These are phyloP conservation scores for Termitomyces sp. DNA, from an alignment of 768 basidiomycete genomes.

Conservation along the genomic window DNA sequence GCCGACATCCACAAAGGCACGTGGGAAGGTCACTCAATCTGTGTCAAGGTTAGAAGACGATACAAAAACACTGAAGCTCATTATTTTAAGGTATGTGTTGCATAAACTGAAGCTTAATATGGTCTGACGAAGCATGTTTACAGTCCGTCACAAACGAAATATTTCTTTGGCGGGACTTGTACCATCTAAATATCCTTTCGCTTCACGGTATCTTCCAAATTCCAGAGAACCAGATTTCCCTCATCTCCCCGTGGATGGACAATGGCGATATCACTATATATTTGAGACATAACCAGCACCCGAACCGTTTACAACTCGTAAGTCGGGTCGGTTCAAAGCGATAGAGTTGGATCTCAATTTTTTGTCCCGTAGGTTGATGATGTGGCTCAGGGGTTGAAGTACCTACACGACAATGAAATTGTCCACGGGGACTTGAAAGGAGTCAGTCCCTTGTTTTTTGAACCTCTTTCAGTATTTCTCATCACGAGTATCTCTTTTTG, in stretches of 20 bases:
- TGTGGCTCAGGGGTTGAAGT: not conserved
- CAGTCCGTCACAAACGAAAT: not conserved
- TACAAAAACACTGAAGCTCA: not conserved
- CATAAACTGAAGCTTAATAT: not conserved
- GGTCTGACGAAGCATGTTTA: not conserved
- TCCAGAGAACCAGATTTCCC: not conserved
- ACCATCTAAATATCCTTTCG: constrained; percentile 1
- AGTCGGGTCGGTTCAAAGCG: not conserved
- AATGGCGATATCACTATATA: constrained; percentile 1
- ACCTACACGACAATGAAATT: not conserved
- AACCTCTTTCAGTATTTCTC: not conserved
- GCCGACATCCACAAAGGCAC: not conserved
- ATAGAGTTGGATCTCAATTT: not conserved
- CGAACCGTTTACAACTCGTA: not conserved
- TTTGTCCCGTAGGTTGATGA: not conserved
- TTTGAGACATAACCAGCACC: not conserved
- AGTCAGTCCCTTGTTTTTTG: not conserved
- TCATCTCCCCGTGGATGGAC: constrained; percentile 7
- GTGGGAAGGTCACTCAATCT: not conserved
- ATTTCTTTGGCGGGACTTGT: not conserved
- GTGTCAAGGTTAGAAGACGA: not conserved
- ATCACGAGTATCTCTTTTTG: not conserved
- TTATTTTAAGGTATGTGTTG: not conserved
- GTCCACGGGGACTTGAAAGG: constrained; percentile 4
- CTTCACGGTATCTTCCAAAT: constrained; percentile 1